Percentiles rank a stretch among this genome's conserved stretches.
Evolutionary conservation across 2,329 filamentous ascomycete species (phyloP).

Genomic region (Colletotrichum sp.): DNA sequence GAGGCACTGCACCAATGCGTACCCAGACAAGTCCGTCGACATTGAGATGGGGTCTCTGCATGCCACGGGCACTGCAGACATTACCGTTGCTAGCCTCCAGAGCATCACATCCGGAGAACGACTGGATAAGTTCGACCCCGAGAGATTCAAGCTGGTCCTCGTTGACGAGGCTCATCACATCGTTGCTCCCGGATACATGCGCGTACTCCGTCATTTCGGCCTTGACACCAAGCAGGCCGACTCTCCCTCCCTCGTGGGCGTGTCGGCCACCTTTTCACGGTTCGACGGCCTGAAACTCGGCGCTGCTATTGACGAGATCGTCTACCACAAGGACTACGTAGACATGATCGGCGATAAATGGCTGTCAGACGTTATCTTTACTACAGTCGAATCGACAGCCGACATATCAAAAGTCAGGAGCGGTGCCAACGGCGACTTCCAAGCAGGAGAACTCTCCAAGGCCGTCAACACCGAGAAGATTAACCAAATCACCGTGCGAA

Average conservation of each 20-base stretch:
- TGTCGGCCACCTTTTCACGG: conserved; percentile 80
- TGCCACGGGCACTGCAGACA: conserved; percentile 83
- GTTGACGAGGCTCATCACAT: conserved; percentile 99
- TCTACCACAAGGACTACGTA: conserved; percentile 82
- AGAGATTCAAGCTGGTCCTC: conserved; percentile 83
- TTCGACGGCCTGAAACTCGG: conserved; percentile 86
- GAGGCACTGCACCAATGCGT: conserved; percentile 79
- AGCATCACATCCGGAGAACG: conserved; percentile 81
- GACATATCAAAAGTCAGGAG: conserved; percentile 76
- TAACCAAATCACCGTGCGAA: conserved; percentile 84
- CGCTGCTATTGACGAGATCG: conserved; percentile 89
- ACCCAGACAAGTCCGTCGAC: conserved; percentile 82
- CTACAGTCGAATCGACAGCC: conserved; percentile 83
- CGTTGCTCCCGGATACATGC: conserved; percentile 81
- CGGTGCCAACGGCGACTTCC: conserved; percentile 77
- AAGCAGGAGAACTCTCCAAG: conserved; percentile 74
- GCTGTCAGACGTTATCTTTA: conserved; percentile 92
- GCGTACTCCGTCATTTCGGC: conserved; percentile 78
- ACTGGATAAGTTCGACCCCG: conserved; percentile 82
- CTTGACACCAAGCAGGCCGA: conserved; percentile 49
- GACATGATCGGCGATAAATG: conserved; percentile 84
- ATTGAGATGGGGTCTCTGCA: conserved; percentile 87
- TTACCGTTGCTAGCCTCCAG: conserved; percentile 89
- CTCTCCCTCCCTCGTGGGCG: conserved; percentile 77
- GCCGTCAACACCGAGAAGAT: conserved; percentile 82